Evolutionary conservation across 768 basidiomycete genomes (phyloP), one percentile per base, ranked within the genome.

Genomic region (Tephrocybe sp.): DNA sequence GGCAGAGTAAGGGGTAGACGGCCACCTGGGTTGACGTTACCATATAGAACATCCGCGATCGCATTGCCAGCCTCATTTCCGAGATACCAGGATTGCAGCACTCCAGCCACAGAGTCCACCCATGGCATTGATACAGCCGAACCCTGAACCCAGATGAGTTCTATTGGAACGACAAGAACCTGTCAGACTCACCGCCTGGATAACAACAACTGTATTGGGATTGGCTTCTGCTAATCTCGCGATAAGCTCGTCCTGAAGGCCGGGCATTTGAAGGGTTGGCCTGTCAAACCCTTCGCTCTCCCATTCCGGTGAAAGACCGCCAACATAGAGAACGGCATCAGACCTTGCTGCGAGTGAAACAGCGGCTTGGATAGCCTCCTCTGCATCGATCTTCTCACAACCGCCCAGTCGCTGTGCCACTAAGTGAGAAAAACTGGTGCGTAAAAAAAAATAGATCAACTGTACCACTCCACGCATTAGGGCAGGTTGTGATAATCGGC

Each of bases 61-160:
- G 82, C 80, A 59, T 83, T 83, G 16, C 84, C 84, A 30, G 70
- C 69, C 63, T 84, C 84, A 55, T 87, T 87, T 0, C 85, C 85
- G 2, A 73, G 74, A 58, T 83, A 85, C 82, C 82, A 86, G 4
- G 83, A 70, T 47, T 87, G 83, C 1, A 88, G 53, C 18, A 89
- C 62, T 5, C 77, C 77, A 7, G 68, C 62, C 15, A 84, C 80
- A 27, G 74, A 60, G 47, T 77, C 60, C 5, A 82, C 66, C 88
- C 87, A 90, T 3, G 88, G 87, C 86, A 90, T 88, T 2, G 82
- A 71, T 2, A 87, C 78, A 1, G 87, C 80, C 18, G 85, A 85
- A 3, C 84, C 84, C 83, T 84, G 40, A 85, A 3, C 84, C 84
- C 83, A 84, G 40, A 9, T 48, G 19, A 55, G 34, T 27, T 15